Base-by-base conservation (phyloP, 768 basidiomycete genomes). In the Tylopilus felleus region DNA sequence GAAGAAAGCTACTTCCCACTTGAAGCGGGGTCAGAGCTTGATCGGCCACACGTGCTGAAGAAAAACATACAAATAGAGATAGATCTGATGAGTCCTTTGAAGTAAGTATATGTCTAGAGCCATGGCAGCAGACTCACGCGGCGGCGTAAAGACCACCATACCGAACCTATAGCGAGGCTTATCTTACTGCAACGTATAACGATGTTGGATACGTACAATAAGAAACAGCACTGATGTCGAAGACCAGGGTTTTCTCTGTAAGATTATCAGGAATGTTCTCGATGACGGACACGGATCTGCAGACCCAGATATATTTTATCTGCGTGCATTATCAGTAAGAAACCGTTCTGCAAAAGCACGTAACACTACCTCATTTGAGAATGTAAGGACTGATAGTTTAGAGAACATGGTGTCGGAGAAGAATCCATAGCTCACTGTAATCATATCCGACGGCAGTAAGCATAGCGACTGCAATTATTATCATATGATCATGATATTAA, bases 301-400 rank as follows among this genome's bases (percentile, higher is more conserved):
- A 12, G 3, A 60, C 60, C 60, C 58, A 61, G 4, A 61, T 43
- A 12, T 55, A 50, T 43, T 59, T 44, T 17, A 55, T 51, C 59
- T 57, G 6, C 13, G 19, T 3, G 31, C 7, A 10, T 19, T 13
- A 17, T 31, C 13, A 46, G 21, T 14, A 6, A 55, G 22, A 3
- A n/a, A n/a, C n/a, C n/a, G n/a, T n/a, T n/a, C n/a, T n/a, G n/a
- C n/a, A 31, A 27, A 7, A 7, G 1, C 16, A 8, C 5, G 0
- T 22, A 14, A 36, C 5, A 19, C 22, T 59, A 60, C 59, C 53
- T 60, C 57, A 3, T 36, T n/a, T 1, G 50, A 28, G 5, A 60
- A 47, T 23, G 57, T 55, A 16, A 60, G 59, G 31, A 39, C 59
- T 60, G 28, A 16, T 1, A 21, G 7, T 3, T 53, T 17, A 4